Evolutionary conservation across 148 eudicot species (phyloP).

Genomic region (Amaranthus palmeri): DNA sequence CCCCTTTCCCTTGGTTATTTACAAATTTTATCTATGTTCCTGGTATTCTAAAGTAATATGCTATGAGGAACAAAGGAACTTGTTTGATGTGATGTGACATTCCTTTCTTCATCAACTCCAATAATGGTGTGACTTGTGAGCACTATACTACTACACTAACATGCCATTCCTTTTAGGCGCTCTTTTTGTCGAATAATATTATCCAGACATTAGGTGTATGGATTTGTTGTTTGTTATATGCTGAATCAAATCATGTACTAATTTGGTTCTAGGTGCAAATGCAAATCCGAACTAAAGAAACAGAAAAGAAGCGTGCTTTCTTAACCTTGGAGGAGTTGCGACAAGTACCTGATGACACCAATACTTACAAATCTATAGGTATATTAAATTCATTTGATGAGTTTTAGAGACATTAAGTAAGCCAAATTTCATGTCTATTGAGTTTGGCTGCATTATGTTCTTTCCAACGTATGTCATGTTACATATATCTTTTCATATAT

Average conservation of each 20-base stretch:
- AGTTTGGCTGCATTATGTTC: not conserved
- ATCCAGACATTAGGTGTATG: not conserved
- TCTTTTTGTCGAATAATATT: not conserved
- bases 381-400: not conserved
- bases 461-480: not conserved
- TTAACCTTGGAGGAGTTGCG: conserved; percentile 87
- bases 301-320: conserved; percentile 92
- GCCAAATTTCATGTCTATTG: not conserved
- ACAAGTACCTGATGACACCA: conserved; percentile 76
- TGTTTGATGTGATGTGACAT: not conserved
- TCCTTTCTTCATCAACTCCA: not conserved
- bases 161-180: not conserved
- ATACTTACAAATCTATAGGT: conserved; percentile 96
- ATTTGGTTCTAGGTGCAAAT: conserved; percentile 53
- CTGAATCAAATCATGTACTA: conserved; percentile 11
- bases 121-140: not conserved
- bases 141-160: not conserved
- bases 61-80: not conserved
- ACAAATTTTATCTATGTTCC: not conserved
- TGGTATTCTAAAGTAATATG: not conserved
- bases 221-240: not conserved
- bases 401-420: not conserved
- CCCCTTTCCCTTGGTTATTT: not conserved
- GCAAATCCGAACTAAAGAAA: conserved; percentile 77
- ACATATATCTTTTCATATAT: not conserved